Percentiles rank a stretch among this genome's conserved stretches.
Conservation (phyloP, 2,329 filamentous ascomycete species). For the Cladorrhinum sp. region DNA sequence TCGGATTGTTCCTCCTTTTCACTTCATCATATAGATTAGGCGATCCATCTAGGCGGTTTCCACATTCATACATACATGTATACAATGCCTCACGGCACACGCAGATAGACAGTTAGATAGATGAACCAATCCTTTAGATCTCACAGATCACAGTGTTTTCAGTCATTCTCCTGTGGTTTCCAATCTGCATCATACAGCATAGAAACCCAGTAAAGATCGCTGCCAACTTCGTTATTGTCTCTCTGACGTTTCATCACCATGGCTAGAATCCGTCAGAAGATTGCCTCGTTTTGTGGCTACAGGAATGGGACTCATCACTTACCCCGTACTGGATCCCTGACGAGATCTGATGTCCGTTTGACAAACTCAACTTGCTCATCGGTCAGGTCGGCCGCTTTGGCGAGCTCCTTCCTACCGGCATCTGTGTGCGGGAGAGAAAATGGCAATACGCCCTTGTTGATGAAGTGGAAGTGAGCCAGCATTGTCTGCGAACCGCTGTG, state of each 20-base stretch:
- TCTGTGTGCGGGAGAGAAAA: slow-evolving; percentile 17
- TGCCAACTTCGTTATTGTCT: slow-evolving; percentile 11
- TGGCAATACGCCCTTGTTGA: slow-evolving; percentile 23
- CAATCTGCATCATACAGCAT: slow-evolving; percentile 23
- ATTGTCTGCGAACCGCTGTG: slow-evolving; percentile 21
- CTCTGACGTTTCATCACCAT: slow-evolving; percentile 11
- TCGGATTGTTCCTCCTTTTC: not conserved
- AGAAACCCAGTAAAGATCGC: slow-evolving; percentile 25
- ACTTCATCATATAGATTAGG: not conserved
- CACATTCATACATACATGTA: not conserved
- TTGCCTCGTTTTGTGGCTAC: no score
- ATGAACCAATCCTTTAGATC: not conserved
- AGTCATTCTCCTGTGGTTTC: slow-evolving; percentile 18
- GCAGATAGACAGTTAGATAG: not conserved
- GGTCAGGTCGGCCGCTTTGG: slow-evolving; percentile 19
- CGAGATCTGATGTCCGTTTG: slow-evolving; percentile 13
- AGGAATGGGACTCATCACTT: not conserved
- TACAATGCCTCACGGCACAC: not conserved
- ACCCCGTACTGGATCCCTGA: slow-evolving; percentile 15
- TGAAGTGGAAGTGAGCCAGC: slow-evolving; percentile 25
- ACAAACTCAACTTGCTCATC: slow-evolving; percentile 21
- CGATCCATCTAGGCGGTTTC: not conserved
- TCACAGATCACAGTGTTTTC: not conserved
- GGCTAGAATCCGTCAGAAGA: not conserved
- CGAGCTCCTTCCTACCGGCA: slow-evolving; percentile 15